Base-by-base conservation (phyloP, 768 basidiomycete genomes). In the Agrocybe chaxingu region DNA sequence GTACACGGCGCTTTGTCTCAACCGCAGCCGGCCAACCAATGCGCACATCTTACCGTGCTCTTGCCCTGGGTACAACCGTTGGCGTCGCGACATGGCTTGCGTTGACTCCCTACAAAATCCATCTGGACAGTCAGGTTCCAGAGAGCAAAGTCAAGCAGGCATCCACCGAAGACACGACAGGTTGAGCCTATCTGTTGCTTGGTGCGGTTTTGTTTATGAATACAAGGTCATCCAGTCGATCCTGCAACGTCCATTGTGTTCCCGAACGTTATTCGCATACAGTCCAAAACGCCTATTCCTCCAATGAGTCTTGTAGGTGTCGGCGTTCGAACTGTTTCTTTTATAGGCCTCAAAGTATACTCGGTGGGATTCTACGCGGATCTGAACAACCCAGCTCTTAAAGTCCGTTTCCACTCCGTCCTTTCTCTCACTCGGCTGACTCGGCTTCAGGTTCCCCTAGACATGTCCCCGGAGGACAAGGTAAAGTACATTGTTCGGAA, bases 361-460 rank as follows among this genome's bases (percentile, higher is more conserved):
- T 88, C 87, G 8, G 82, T 92, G 32, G 94, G 81, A 2, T 92
- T 97, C 69, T 97, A 96, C 65, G 87, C 90, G 5, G 92, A 96
- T 63, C 69, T 92, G 39, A 60, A 72, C n/a, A 80, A 84, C 53
- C 80, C 84, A 0, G 76, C 73, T 37, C 73, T 89, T 50, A 75
- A 77, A 47, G 86, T 87, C 45, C 45, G 71, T 60, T 8, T 2
- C 6, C 18, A 12, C 16, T 34, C 39, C n/a, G 38, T 43, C 33
- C 3, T 38, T 35, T 43, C 19, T 12, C 13, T 42, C 31, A 34
- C 37, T 34, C 3, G 36, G 18, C 44, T 46, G 52, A n/a, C 57
- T 48, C 8, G 24, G 24, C 34, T 33, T 19, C 55, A 89, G 84
- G 72, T 90, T 18, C 73, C 84, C 8, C 57, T 65, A 41, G 67